Percentiles rank a stretch among this genome's conserved stretches.
These are phyloP conservation scores for Colletotrichum coccodes DNA, from an alignment of 2,329 filamentous ascomycete genomes.

Conservation along the genomic window DNA sequence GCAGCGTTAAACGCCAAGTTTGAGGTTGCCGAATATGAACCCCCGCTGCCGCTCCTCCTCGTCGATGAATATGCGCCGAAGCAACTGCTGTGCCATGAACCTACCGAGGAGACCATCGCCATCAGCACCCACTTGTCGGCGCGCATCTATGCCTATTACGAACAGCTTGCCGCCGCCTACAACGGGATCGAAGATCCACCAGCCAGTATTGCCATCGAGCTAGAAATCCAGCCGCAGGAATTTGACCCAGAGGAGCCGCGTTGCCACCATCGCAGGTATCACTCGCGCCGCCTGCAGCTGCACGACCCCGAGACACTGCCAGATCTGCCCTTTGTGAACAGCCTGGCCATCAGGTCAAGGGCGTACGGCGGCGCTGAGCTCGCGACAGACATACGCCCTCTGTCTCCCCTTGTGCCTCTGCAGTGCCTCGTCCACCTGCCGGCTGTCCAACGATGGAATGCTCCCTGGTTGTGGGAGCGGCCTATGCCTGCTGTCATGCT, in stretches of 20 bases:
- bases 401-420: slow-evolving; percentile 36
- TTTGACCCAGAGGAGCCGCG: slow-evolving; percentile 15
- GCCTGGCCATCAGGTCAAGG: slow-evolving; percentile 21
- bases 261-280: slow-evolving; percentile 34
- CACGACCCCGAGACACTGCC: slow-evolving; percentile 33
- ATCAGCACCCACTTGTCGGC: slow-evolving; percentile 33
- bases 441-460: slow-evolving; percentile 30
- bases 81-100: slow-evolving; percentile 30
- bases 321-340: slow-evolving; percentile 31
- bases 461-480: slow-evolving; percentile 39
- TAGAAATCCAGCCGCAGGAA: slow-evolving; percentile 24
- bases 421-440: slow-evolving; percentile 37
- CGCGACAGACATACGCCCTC: slow-evolving; percentile 32
- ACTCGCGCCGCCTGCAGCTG: slow-evolving; percentile 34
- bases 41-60: slow-evolving; percentile 15
- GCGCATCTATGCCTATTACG: slow-evolving; percentile 31
- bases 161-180: slow-evolving; percentile 28
- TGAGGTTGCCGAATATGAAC: background rate
- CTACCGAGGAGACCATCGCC: slow-evolving; percentile 30
- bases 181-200: background rate
- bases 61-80: slow-evolving; percentile 2
- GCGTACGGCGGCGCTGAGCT: background rate
- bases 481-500: slow-evolving; percentile 12
- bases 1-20: background rate
- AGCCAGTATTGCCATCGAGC: slow-evolving; percentile 3